These are phyloP conservation scores for Phytophthora kernoviae DNA, from an alignment of 352 stramenopile species.

Conservation along the genomic window DNA sequence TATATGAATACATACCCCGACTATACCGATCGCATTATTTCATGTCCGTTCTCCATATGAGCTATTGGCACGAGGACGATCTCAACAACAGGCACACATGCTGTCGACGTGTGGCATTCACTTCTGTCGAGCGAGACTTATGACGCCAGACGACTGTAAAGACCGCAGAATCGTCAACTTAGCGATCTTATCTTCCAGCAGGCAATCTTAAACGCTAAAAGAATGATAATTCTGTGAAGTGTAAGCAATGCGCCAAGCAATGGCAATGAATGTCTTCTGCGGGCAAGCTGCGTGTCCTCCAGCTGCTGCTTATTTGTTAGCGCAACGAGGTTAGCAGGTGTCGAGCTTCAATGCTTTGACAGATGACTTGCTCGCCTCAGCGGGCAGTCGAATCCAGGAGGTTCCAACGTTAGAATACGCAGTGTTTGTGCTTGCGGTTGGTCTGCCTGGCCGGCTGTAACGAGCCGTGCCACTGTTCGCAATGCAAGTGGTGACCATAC, in stretches of 20 bases:
- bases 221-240: too few species aligned
- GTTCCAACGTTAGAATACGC: constrained; percentile 1
- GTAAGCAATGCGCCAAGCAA: too few species aligned
- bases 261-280: neutral
- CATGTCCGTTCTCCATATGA: neutral
- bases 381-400: too few species aligned
- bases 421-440: neutral
- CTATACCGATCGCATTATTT: too few species aligned
- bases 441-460: constrained; percentile 24
- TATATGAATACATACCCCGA: constrained; percentile 12
- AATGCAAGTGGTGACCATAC: neutral
- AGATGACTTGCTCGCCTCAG: too few species aligned
- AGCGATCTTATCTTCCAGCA: constrained; percentile 31
- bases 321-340: neutral
- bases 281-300: too few species aligned
- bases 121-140: constrained; percentile 17
- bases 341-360: neutral
- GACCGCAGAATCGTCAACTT: constrained; percentile 5
- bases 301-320: neutral
- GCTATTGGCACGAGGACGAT: neutral
- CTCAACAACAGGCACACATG: constrained; percentile 14
- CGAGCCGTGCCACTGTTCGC: constrained; percentile 10
- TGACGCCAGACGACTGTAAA: constrained; percentile 6
- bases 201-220: constrained; percentile 7
- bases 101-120: constrained; percentile 2